Evolutionary conservation across 1,284 basidiomycete genomes (phyloP), one percentile per base, ranked within the genome.

Genomic region (Pseudozyma hubeiensis): DNA sequence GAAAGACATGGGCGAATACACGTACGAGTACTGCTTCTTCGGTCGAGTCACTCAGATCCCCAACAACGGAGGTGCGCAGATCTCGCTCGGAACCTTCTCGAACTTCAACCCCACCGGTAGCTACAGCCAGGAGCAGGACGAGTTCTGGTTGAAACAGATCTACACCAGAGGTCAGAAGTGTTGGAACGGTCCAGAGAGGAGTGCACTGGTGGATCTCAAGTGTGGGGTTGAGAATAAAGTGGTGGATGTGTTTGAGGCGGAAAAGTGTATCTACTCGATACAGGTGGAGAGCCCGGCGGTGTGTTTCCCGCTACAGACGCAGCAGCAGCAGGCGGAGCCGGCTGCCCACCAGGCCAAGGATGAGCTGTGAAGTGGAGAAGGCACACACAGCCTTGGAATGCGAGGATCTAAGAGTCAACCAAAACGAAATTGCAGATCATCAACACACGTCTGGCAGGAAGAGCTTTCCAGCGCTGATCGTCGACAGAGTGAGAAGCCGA

Each of bases 221-320:
- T 99, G 96, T 80, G 96, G 93, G 1, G 90, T 88, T 5, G 91
- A 93, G 79, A 98, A 98, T 79, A 89, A 88, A 7, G 85, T 99
- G n/a, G 85, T 91, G 13, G 89, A 90, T 2, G 90, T 99, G 5
- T 88, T 89, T 50, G 96, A 99, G 86, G 78, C 81, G 7, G 95
- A 99, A 85, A 99, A 99, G 87, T 99, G 96, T 87, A 93, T 96
- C 85, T 99, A 99, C 83, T 89, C 91, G 80, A 90, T 97, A 83
- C 92, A 90, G 52, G 93, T 90, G 11, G 93, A 92, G 31, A 90
- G 91, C 0, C 97, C 96, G 7, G 95, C 95, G 0, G 87, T 98
- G 37, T 99, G 96, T 85, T 88, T 76, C 48, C 71, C 80, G 1
- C 44, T 49, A 19, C 39, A 41, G 8, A 44, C 34, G 24, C 40